phyloP scores from a whole-genome alignment of 352 stramenopile species.

The Phytopythium oedochilum region DNA sequence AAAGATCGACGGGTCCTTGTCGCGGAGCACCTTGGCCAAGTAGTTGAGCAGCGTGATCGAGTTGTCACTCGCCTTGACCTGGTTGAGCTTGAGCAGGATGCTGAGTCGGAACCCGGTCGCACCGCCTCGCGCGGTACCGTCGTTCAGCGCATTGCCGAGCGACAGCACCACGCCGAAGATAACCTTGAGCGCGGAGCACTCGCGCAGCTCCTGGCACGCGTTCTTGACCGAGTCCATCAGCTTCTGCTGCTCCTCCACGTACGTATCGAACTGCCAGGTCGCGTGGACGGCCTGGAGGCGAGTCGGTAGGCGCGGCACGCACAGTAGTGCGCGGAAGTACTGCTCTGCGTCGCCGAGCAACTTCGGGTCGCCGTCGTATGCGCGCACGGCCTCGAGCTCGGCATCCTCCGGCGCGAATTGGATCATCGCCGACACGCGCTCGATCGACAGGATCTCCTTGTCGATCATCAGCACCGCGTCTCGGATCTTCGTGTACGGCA shows the following conservation, averaged over 20 bases:
- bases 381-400: constrained; percentile 57
- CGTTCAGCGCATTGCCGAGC: constrained; percentile 90
- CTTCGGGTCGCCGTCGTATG: constrained; percentile 66
- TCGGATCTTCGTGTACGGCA: constrained; percentile 76
- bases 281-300: constrained; percentile 75
- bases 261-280: constrained; percentile 82
- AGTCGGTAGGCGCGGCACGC: constrained; percentile 51
- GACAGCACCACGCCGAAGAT: constrained; percentile 83
- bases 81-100: constrained; percentile 86
- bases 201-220: constrained; percentile 88
- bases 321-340: constrained; percentile 72
- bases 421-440: constrained; percentile 66
- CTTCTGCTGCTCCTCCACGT: constrained; percentile 70
- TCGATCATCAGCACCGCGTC: constrained; percentile 75
- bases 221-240: constrained; percentile 81
- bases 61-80: constrained; percentile 82
- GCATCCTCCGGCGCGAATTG: constrained; percentile 76
- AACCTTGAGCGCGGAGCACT: constrained; percentile 83
- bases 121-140: constrained; percentile 73
- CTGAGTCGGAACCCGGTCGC: constrained; percentile 87
- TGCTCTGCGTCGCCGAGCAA: constrained; percentile 76
- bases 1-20: constrained; percentile 60
- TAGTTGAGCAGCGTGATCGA: constrained; percentile 83
- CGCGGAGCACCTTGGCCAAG: constrained; percentile 60
- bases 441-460: constrained; percentile 68